Base-by-base conservation (phyloP, 805 yeast genomes). In the Monosporozyma siamensis region DNA sequence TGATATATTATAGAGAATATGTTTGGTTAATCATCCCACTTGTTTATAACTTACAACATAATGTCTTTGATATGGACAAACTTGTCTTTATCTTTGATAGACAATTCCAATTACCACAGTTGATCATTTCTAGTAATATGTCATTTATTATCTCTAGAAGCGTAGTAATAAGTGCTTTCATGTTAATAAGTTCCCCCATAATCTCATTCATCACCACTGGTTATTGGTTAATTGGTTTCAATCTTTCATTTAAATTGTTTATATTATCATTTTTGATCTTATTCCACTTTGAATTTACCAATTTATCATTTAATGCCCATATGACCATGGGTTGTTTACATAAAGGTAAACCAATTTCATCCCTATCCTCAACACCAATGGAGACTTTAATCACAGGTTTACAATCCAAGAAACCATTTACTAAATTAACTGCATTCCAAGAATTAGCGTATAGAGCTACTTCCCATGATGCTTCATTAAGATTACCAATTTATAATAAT, bases 251-350 rank as follows among this genome's bases (percentile, higher is more conserved):
- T 56, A 45, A 52, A 67, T 15, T 54, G 62, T 4, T 53, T 55
- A 18, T 53, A 61, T 3, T 63, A 68, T 24, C 70, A 57, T 46
- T 50, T 68, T n/a, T 47, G 65, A 18, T 58, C 64, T 30, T 53
- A 68, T 29, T 50, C 58, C 45, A 56, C 9, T 75, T 82, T 75
- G 88, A 82, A 52, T 37, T 71, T 7, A 56, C 73, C 20, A 79
- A 80, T 53, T 70, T 74, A 43, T 61, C 78, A 1, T 82, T 73
- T 55, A 69, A 77, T 52, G 81, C 82, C 2, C 82, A 80, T 55
- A 71, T 84, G 43, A 71, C 81, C 11, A 71, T 81, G 48, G 90
- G 92, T 2, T 82, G 90, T 56, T 55, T 83, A 40, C 81, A 79
- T 51, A 78, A 80, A 38, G 77, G 75, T 15, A 75, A 74, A 44